Evolutionary conservation across 2,329 filamentous ascomycete species (phyloP).

Genomic region (Myriosclerotinia duriaeana): DNA sequence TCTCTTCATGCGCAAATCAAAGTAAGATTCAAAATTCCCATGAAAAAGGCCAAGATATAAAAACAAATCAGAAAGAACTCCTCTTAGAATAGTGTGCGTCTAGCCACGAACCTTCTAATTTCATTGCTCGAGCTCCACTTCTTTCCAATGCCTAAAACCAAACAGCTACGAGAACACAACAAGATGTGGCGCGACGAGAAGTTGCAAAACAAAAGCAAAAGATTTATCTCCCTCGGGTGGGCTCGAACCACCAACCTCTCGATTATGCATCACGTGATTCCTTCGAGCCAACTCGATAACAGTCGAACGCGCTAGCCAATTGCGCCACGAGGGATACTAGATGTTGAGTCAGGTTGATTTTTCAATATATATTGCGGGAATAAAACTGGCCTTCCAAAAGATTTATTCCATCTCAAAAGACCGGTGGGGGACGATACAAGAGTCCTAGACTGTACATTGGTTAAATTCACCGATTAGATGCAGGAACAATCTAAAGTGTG

Average conservation of each 20-base stretch:
- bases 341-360: rapidly evolving
- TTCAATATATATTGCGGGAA: not conserved
- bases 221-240: not conserved
- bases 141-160: not conserved
- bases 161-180: not conserved
- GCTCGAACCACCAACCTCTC: slow-evolving; percentile 19
- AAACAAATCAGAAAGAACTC: not conserved
- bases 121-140: not conserved
- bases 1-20: not conserved
- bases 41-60: not conserved
- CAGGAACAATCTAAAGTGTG: not conserved
- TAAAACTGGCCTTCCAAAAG: rapidly evolving
- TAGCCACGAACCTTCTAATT: not conserved
- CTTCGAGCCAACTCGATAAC: not conserved
- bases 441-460: not conserved
- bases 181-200: not conserved
- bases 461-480: not conserved
- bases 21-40: not conserved
- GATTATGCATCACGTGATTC: not conserved
- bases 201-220: not conserved
- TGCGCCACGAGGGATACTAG: slow-evolving; percentile 17
- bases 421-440: slow-evolving; percentile 1
- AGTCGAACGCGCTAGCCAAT: slow-evolving; percentile 23
- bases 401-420: rapidly evolving
- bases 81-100: no score